phyloP scores from a whole-genome alignment of 352 stramenopile species.

The Phytopythium kandeliae region DNA sequence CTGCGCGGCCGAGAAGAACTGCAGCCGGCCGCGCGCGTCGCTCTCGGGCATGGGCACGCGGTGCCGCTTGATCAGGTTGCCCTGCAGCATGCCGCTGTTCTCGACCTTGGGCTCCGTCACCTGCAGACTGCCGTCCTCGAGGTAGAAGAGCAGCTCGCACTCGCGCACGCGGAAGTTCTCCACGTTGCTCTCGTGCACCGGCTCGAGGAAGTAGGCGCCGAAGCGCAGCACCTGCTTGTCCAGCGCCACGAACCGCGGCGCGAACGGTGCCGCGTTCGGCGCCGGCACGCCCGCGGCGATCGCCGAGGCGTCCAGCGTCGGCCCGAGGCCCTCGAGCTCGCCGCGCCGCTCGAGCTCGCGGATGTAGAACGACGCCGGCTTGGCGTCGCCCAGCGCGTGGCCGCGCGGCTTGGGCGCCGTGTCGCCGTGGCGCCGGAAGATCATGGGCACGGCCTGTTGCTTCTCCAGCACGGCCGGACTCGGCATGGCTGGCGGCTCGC shows the following conservation, averaged over 20 bases:
- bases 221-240: conserved; percentile 87
- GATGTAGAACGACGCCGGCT: conserved; percentile 65
- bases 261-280: conserved; percentile 16
- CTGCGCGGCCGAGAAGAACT: conserved; percentile 54
- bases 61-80: conserved; percentile 85
- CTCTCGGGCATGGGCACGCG: conserved; percentile 80
- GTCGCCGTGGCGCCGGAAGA: conserved; percentile 69
- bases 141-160: conserved; percentile 81
- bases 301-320: conserved; percentile 42
- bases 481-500: conserved; percentile 26
- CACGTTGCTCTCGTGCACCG: conserved; percentile 80
- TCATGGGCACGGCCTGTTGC: conserved; percentile 78
- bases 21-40: conserved; percentile 61
- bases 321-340: conserved; percentile 18
- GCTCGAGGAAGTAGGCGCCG: conserved; percentile 84
- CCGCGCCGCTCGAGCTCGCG: conserved; percentile 58
- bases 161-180: conserved; percentile 82
- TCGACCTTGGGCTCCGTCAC: conserved; percentile 86
- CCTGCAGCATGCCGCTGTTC: conserved; percentile 87
- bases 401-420: conserved; percentile 59
- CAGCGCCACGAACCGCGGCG: conserved; percentile 61
- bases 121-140: conserved; percentile 85
- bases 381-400: conserved; percentile 55
- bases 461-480: conserved; percentile 58
- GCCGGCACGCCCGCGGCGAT: conserved; percentile 7